Evolutionary conservation across 2,329 filamentous ascomycete genomes (phyloP), one percentile per base, ranked within the genome.

Genomic region (Pyrenochaeta sp.): DNA sequence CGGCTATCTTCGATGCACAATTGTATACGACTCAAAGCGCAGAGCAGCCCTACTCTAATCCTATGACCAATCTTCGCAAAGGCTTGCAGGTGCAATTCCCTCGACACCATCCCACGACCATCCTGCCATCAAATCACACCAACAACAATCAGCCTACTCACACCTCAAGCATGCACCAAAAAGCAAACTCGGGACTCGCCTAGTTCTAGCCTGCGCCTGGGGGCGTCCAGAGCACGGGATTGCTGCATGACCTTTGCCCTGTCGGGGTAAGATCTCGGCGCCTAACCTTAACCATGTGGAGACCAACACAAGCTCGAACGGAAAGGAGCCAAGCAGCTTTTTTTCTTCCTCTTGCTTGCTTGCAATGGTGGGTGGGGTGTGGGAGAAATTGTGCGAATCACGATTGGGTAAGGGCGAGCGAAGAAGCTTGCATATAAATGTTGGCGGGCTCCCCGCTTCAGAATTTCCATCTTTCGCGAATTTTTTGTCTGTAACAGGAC

Each of bases 101-200:
- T 42, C 39, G 15, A 9, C 43, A 46, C 22, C 44, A 47, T 32
- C 27, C 44, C 27, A 47, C 44, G 13, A 13, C 22, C 22, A 25
- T 22, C 28, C 32, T 15, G 6, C 25, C 24, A 44, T 44, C 42
- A 28, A 44, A 44, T 44, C 9, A 19, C 42, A 44, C 15, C 25
- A 7, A 13, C 24, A 25, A 44, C 24, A 19, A 15, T 54, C 50
- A 59, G 47, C 59, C 56, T n/a, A 39, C 43, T 49, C 24, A 3
- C 36, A 37, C 7, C 22, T 22, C 51, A 48, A 15, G 13, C 5
- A 27, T 30, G 48, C 50, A 50, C n/a, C n/a, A 58, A 73, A 68
- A 72, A 67, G 60, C 64, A 61, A 67, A 60, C 36, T 52, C 56
- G 68, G 68, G 44, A 56, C 52, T 68, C 67, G 69, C 66, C 71